A percentile compares a stretch with the other conserved stretches of the same genome.
These are phyloP conservation scores for Starmera stellimalicola DNA, from an alignment of 1,139 yeast genomes.

Conservation along the genomic window DNA sequence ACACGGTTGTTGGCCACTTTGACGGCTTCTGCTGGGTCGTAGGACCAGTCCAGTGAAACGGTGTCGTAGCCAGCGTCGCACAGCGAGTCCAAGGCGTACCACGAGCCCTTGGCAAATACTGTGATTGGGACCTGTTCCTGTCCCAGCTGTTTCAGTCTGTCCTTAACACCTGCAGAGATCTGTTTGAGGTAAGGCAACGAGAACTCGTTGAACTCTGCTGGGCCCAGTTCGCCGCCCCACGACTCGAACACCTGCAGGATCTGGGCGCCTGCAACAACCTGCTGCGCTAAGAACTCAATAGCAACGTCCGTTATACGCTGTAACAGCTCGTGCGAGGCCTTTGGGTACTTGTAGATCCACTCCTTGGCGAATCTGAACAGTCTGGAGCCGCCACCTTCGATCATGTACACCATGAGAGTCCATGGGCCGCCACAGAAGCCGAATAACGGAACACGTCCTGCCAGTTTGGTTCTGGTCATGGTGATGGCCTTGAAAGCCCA, in stretches of 20 bases:
- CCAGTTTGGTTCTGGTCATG: conserved; percentile 69
- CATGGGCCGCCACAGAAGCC: conserved; percentile 99
- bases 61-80: conserved; percentile 80
- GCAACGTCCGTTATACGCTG: conserved; percentile 84
- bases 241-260: conserved; percentile 94
- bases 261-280: conserved; percentile 96
- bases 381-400: conserved; percentile 95
- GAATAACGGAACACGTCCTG: conserved; percentile 86
- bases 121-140: conserved; percentile 74
- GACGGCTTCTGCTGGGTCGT: conserved; percentile 80
- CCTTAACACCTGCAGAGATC: conserved; percentile 62
- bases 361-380: conserved; percentile 85
- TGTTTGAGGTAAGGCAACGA: conserved; percentile 81
- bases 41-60: conserved; percentile 88
- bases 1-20: conserved; percentile 70
- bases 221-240: conserved; percentile 97
- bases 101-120: conserved; percentile 91
- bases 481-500: conserved; percentile 96
- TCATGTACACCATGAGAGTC: conserved; percentile 94
- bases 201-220: conserved; percentile 78
- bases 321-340: conserved; percentile 60
- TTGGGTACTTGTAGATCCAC: conserved; percentile 80
- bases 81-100: conserved; percentile 89
- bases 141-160: conserved; percentile 63
- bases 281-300: conserved; percentile 85